These are phyloP conservation scores for Kalanchoe fedtschenkoi DNA, from an alignment of 164 flowering plant species.

Conservation along the genomic window DNA sequence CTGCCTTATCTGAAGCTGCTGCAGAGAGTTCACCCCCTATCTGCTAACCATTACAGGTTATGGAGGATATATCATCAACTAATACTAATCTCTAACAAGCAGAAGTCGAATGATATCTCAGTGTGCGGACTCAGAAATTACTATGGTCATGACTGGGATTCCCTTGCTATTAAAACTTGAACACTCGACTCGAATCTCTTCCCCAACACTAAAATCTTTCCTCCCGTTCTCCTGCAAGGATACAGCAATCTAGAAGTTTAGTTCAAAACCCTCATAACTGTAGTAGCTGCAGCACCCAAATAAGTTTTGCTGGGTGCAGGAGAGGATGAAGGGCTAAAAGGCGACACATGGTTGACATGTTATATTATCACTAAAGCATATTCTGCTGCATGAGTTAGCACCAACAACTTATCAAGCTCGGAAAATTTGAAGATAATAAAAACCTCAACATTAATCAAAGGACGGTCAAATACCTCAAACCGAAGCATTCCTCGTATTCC, in stretches of 20 bases:
- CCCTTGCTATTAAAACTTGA: conserved; percentile 69
- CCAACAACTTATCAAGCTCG: not conserved
- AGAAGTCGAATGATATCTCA: not conserved
- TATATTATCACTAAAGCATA: not conserved
- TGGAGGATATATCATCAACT: too few species aligned
- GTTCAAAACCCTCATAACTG: not conserved
- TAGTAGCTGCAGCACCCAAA: not conserved
- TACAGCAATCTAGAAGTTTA: not conserved
- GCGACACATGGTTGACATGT: not conserved
- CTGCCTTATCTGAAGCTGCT: too few species aligned
- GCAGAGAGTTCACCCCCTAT: too few species aligned
- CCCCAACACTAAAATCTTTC: conserved; percentile 48
- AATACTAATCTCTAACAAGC: not conserved
- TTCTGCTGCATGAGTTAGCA: not conserved
- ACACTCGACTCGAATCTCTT: conserved; percentile 52
- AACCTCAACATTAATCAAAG: not conserved
- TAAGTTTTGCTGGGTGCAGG: not conserved
- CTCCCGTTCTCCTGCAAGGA: conserved; percentile 30
- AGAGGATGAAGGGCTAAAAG: not conserved
- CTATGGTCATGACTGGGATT: conserved; percentile 58
- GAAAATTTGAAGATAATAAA: not conserved
- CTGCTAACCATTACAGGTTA: too few species aligned
- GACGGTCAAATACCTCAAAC: conserved; percentile 53
- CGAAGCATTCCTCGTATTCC: conserved; percentile 75
- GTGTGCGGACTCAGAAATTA: conserved; percentile 2